Base-by-base conservation (phyloP, 2,329 filamentous ascomycete genomes). In the Endocalyx cinctus region DNA sequence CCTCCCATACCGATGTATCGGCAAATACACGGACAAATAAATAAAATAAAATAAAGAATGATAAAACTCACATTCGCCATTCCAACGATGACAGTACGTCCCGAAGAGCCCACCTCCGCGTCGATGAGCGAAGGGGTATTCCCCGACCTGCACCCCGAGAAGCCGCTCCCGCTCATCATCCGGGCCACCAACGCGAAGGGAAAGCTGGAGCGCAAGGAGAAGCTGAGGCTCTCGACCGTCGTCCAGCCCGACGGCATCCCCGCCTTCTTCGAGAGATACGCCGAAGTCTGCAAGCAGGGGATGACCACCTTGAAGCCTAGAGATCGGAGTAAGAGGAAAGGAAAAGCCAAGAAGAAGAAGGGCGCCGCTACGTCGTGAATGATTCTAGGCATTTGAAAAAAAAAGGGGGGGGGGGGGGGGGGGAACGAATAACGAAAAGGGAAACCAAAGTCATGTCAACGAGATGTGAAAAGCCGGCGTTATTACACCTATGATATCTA, bases 221-320 rank as follows among this genome's bases (percentile, higher is more conserved):
- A 82, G 46, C 63, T 85, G 46, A 94, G 89, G 60, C 57, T 96
- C 17, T 87, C 86, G 3, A 97, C 92, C 0, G 62, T 95, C 0
- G 88, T 97, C 1, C 72, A 83, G 35, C 77, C 84, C 1, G 77
- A 82, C 37, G 77, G 83, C 5, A 59, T 97, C 10, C 88, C 94
- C 34, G 67, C 60, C 0, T 98, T 98, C 55, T 98, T 88, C 59
- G 66, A 69, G 18, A 73, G 77, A 32, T 98, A 97, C 65, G 89
- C 88, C 15, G 92, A 97, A 47, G 73, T 88, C 4, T 96, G 89
- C 64, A 96, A 94, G 67, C 68, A 73, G 0, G 87, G 88, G 5
- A 96, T 97, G 88, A 72, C 76, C 30, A 81, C 82, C 6, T 58
- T 98, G 63, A 97, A 95, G 77, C 95, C 94, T 57, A 75, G 92